Conservation (phyloP, 345 rosid genomes). For the Geranium brycei region DNA sequence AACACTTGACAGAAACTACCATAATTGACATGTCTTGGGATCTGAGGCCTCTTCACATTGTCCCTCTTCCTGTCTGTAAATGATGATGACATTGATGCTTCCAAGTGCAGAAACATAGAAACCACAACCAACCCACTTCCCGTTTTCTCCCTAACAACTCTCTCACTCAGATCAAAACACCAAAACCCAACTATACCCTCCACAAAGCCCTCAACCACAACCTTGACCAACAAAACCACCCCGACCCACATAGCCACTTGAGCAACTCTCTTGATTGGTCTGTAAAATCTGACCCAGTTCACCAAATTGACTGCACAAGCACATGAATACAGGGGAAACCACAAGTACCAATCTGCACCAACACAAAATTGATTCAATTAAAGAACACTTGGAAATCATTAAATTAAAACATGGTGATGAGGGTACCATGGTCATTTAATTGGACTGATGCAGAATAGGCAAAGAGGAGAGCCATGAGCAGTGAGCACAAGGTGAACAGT, state of each 20-base stretch:
- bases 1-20: conserved; percentile 16
- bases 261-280: conserved; percentile 14
- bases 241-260: conserved; percentile 26
- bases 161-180: conserved; percentile 51
- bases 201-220: conserved; percentile 27
- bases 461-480: conserved; percentile 55
- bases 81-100: conserved; percentile 10
- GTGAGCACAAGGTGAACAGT: conserved; percentile 25
- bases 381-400: not conserved
- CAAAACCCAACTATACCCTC: conserved; percentile 32
- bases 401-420: not conserved
- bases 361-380: not conserved
- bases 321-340: conserved; percentile 65
- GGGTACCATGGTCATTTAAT: conserved; percentile 60
- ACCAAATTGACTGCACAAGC: conserved; percentile 44
- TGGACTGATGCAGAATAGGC: conserved; percentile 77
- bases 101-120: conserved; percentile 57
- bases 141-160: conserved; percentile 60
- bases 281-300: conserved; percentile 18
- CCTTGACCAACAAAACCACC: conserved; percentile 41
- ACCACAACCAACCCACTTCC: conserved; percentile 58
- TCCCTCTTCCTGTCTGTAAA: conserved; percentile 2
- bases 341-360: conserved; percentile 58
- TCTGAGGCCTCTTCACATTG: conserved; percentile 7
- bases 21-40: conserved; percentile 18